These are phyloP conservation scores for Prunus padus DNA, from an alignment of 306 rosid species.

Conservation along the genomic window DNA sequence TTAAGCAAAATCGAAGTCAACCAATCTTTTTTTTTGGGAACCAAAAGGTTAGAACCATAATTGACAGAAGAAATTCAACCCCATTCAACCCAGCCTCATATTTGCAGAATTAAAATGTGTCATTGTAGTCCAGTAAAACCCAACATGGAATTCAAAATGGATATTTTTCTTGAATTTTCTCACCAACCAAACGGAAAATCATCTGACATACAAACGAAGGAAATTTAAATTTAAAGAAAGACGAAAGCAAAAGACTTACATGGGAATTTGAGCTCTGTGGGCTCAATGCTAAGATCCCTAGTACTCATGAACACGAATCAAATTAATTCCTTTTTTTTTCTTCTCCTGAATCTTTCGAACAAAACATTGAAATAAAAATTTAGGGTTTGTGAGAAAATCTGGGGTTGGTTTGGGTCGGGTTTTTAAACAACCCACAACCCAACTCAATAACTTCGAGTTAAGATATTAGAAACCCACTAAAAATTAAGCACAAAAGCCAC, in stretches of 20 bases:
- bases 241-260: constrained; percentile 18
- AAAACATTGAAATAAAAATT: neutral
- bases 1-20: neutral
- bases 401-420: too few relatives aligned
- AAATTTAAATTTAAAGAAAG: neutral
- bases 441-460: too few relatives aligned
- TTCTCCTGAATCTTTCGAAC: neutral
- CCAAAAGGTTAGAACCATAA: neutral
- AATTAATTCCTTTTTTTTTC: neutral
- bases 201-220: neutral
- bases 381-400: neutral
- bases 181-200: neutral
- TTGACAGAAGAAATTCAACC: neutral
- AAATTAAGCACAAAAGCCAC: too few relatives aligned
- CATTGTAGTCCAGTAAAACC: neutral
- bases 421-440: too few relatives aligned
- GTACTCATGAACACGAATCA: constrained; percentile 32
- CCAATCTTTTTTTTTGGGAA: neutral
- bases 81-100: neutral
- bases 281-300: constrained; percentile 41
- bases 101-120: neutral
- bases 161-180: neutral
- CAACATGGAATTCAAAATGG: neutral
- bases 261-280: constrained; percentile 49
- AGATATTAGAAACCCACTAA: too few relatives aligned